Percentiles rank a stretch among this genome's conserved stretches.
phyloP scores from a whole-genome alignment of 1,284 basidiomycete species.

The Macrocystidia cucumis region DNA sequence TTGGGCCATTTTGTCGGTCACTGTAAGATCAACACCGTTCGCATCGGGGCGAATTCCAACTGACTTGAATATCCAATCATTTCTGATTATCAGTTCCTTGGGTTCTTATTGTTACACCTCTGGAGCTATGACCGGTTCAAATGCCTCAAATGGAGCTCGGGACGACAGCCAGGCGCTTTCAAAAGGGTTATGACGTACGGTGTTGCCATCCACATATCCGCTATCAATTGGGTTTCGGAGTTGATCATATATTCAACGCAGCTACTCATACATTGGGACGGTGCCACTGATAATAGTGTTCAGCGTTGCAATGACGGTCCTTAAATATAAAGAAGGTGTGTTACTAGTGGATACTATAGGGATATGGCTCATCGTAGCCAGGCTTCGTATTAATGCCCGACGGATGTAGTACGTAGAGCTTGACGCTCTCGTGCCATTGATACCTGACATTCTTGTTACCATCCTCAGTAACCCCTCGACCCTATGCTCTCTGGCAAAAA shows the following conservation, averaged over 20 bases:
- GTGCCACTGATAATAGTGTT: constrained; percentile 59
- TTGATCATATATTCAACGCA: constrained; percentile 19
- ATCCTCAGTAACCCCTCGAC: constrained; percentile 44
- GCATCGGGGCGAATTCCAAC: neutral
- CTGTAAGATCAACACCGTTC: constrained; percentile 33
- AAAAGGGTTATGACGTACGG: constrained; percentile 76
- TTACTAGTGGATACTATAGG: constrained; percentile 1
- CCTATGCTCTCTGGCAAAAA: constrained; percentile 38
- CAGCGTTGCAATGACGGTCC: constrained; percentile 43
- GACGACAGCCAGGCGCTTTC: constrained; percentile 69
- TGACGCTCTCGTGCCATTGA: neutral
- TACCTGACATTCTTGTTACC: neutral
- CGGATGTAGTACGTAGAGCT: constrained; percentile 28
- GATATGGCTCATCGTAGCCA: constrained; percentile 12
- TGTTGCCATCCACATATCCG: neutral
- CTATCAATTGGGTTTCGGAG: constrained; percentile 11
- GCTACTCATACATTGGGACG: constrained; percentile 65
- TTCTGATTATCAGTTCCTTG: constrained; percentile 41
- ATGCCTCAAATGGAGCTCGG: constrained; percentile 63
- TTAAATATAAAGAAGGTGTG: constrained; percentile 68
- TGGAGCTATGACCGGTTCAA: constrained; percentile 69
- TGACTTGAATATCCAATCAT: constrained; percentile 3
- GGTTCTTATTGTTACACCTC: constrained; percentile 59
- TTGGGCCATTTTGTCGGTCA: constrained; percentile 58
- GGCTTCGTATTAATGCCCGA: constrained; percentile 32